phyloP scores from a whole-genome alignment of 2,329 filamentous ascomycete genomes.

The Fusarium veterinarium region DNA sequence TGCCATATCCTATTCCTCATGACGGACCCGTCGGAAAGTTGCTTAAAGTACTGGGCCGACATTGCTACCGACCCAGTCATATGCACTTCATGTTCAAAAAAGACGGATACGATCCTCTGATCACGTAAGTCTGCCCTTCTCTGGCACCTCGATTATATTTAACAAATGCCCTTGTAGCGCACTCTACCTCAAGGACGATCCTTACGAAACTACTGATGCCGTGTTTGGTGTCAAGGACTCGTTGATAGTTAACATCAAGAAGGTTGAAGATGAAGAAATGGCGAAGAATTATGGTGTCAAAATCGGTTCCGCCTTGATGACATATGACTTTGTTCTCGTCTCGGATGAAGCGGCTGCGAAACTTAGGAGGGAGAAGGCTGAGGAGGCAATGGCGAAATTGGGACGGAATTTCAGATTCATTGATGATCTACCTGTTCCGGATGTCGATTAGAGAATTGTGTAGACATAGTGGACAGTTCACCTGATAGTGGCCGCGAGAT shows the following conservation, averaged over 20 bases:
- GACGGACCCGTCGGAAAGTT: conserved; percentile 86
- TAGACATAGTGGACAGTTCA: fast-evolving
- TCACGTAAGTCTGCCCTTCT: conserved; percentile 4
- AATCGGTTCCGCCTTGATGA: background rate
- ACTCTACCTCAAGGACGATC: conserved; percentile 19
- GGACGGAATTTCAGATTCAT: conserved; percentile 16
- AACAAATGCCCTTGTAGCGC: background rate
- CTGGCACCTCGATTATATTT: fast-evolving
- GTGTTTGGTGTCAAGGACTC: conserved; percentile 30
- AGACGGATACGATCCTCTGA: conserved; percentile 21
- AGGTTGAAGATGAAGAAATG: background rate
- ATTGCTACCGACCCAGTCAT: conserved; percentile 81
- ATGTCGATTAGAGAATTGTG: background rate
- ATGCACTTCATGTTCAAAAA: conserved; percentile 88
- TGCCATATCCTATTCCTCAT: conserved; percentile 86
- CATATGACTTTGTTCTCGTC: conserved; percentile 24
- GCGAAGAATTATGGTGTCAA: conserved; percentile 16
- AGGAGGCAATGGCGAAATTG: conserved; percentile 15
- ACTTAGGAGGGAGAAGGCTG: conserved; percentile 15
- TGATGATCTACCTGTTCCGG: conserved; percentile 16
- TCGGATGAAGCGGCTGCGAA: conserved; percentile 9
- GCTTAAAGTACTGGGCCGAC: conserved; percentile 73
- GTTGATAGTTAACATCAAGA: conserved; percentile 4
- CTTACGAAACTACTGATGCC: conserved; percentile 20
- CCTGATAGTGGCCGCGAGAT: too few relatives aligned